Conservation (phyloP, 176 grass and related monocot genomes). For the Carex cristatella region DNA sequence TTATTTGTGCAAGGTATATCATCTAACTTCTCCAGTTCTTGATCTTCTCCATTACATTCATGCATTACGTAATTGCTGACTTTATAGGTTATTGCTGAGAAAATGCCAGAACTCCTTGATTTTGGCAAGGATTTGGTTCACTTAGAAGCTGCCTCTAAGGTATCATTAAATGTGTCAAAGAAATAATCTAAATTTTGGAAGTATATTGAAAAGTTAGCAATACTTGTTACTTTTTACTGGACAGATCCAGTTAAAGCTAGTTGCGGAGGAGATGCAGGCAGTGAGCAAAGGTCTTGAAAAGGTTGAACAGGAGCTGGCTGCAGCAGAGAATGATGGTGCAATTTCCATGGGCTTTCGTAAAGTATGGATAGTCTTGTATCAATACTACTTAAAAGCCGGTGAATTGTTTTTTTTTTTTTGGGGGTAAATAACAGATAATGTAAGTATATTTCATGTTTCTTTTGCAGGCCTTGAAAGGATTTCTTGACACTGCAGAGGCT, state of each 20-base stretch:
- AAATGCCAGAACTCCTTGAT: conserved; percentile 95
- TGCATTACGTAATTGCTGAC: conserved; percentile 14
- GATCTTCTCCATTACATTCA: background rate
- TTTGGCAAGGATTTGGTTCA: conserved; percentile 96
- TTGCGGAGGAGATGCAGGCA: conserved; percentile 97
- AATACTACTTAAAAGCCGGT: conserved; percentile 15
- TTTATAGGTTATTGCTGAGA: conserved; percentile 81
- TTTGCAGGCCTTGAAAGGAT: conserved; percentile 82
- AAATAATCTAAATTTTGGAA: conserved; percentile 17
- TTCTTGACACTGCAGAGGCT: conserved; percentile 93
- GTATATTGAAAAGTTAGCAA: conserved; percentile 21
- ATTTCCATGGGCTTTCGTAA: conserved; percentile 64
- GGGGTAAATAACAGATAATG: background rate
- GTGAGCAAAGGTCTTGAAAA: conserved; percentile 98
- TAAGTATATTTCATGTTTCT: background rate
- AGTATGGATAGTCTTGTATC: conserved; percentile 30
- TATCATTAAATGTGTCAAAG: conserved; percentile 14
- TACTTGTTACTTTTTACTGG: conserved; percentile 31
- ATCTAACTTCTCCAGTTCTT: conserved; percentile 10
- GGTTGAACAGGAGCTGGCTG: conserved; percentile 85
- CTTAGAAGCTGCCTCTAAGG: conserved; percentile 99
- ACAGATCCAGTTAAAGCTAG: conserved; percentile 90
- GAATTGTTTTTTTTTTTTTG: background rate
- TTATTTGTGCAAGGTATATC: conserved; percentile 93
- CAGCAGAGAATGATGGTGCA: conserved; percentile 67